Percentiles rank a stretch among this genome's conserved stretches.
Conservation (phyloP, 1,284 basidiomycete genomes). For the Ustilago shanxiensis region DNA sequence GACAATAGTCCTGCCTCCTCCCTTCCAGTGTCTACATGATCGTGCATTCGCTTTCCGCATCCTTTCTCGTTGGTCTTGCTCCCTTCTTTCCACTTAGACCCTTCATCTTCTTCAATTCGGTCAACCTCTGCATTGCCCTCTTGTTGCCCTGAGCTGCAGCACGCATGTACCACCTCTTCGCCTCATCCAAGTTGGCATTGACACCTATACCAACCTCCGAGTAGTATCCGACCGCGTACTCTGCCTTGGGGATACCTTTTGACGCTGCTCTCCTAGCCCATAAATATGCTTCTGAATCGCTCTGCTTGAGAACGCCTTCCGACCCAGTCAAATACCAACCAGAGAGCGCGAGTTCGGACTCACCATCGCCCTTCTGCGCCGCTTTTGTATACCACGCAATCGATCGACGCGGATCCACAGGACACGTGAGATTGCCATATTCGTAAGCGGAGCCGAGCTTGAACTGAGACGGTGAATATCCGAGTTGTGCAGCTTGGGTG, state of each 20-base stretch:
- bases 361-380: conserved; percentile 91
- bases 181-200: conserved; percentile 93
- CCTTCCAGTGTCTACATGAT: conserved; percentile 46
- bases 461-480: conserved; percentile 93
- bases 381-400: conserved; percentile 99
- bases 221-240: conserved; percentile 91
- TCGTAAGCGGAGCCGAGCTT: conserved; percentile 96
- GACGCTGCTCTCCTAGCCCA: conserved; percentile 72
- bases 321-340: conserved; percentile 90
- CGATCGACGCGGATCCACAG: conserved; percentile 89
- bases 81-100: conserved; percentile 54
- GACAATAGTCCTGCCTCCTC: too few relatives aligned
- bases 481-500: conserved; percentile 91
- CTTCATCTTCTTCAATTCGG: conserved; percentile 76
- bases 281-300: conserved; percentile 92
- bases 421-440: conserved; percentile 88
- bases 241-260: conserved; percentile 72
- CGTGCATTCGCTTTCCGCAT: conserved; percentile 61
- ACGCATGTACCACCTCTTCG: conserved; percentile 98
- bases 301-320: conserved; percentile 95
- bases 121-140: conserved; percentile 91
- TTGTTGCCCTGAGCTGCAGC: conserved; percentile 87
- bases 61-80: conserved; percentile 59
- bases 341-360: conserved; percentile 93
- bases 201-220: conserved; percentile 97